These are phyloP conservation scores for Mycena haematopus DNA, from an alignment of 768 basidiomycete species.

Conservation along the genomic window DNA sequence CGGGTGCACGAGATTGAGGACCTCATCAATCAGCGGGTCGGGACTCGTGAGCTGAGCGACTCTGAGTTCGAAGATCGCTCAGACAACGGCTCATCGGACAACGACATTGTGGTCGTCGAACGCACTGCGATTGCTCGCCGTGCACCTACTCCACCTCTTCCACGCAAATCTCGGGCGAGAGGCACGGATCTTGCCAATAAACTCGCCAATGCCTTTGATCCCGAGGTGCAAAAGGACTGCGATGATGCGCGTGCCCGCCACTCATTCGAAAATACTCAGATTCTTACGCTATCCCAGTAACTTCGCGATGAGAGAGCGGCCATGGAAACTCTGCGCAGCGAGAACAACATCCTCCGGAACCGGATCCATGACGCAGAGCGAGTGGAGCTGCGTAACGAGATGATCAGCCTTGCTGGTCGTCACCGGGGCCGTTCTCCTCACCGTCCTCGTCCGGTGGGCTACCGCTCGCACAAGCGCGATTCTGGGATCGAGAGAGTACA, in stretches of 20 bases:
- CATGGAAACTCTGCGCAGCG: constrained; percentile 20
- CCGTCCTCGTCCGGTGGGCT: background rate
- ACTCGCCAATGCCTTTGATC: constrained; percentile 5
- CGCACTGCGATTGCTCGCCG: background rate
- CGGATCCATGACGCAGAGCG: constrained; percentile 22
- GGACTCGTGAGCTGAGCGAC: constrained; percentile 27
- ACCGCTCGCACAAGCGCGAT: constrained; percentile 12
- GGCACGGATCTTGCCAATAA: constrained; percentile 4
- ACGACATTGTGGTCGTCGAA: background rate
- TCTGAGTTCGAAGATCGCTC: background rate
- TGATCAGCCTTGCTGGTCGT: constrained; percentile 6
- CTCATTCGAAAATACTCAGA: constrained; percentile 10
- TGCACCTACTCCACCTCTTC: constrained; percentile 6
- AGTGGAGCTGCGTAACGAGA: constrained; percentile 24
- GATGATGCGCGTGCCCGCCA: constrained; percentile 6
- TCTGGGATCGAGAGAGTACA: constrained; percentile 1
- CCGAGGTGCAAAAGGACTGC: background rate
- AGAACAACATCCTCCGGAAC: constrained; percentile 22
- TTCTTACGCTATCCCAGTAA: constrained; percentile 13
- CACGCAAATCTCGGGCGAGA: background rate
- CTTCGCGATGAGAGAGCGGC: constrained; percentile 6
- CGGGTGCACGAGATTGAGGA: constrained; percentile 32
- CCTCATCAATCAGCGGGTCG: constrained; percentile 31
- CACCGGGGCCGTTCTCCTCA: constrained; percentile 1
- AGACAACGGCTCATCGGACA: background rate